Evolutionary conservation across 2,329 filamentous ascomycete species (phyloP), one percentile per base, ranked within the genome.

Genomic region (Stagonosporopsis chrysanthemi): DNA sequence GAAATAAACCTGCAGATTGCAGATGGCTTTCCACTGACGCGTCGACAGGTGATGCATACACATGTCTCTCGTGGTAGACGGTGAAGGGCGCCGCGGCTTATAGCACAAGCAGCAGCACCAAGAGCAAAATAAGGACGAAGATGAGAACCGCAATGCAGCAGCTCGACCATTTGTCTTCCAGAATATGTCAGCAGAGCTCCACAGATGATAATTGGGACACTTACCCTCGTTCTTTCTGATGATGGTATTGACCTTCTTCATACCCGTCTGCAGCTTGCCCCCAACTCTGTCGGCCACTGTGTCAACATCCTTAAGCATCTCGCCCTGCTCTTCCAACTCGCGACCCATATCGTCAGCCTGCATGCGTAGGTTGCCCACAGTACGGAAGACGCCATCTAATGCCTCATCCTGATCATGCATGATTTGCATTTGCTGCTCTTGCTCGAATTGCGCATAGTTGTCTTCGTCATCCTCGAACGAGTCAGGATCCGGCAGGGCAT

Each of bases 261-360:
- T 86, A 19, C 95, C 95, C 53, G 84, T 92, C 79, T 92, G 87
- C 69, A 99, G 78, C 73, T 95, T 88, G 1, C 91, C 90, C 14
- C 91, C 90, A 1, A 99, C 92, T 31, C 94, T 84, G 75, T 98
- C 93, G 4, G 91, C 92, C 54, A 96, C 82, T 28, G 83, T 85
- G 77, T 98, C 94, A 38, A 96, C 90, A 49, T 90, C 88, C 62
- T 95, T 88, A 55, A 99, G 82, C 85, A 98, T 89, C 76, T 92
- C 91, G 22, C 84, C 85, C 82, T 99, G 95, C 80, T 99, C 95
- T 78, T 97, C 96, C 42, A 99, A 82, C 80, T 99, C 95, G 55
- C 94, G 83, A 1, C 95, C 94, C 94, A 99, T 99, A 67, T 92
- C 91, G 77, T 96, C 89, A 1, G 95, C 96, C 82, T 98, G 95